Conservation (phyloP, 306 rosid species). For the Dicorynia guianensis region DNA sequence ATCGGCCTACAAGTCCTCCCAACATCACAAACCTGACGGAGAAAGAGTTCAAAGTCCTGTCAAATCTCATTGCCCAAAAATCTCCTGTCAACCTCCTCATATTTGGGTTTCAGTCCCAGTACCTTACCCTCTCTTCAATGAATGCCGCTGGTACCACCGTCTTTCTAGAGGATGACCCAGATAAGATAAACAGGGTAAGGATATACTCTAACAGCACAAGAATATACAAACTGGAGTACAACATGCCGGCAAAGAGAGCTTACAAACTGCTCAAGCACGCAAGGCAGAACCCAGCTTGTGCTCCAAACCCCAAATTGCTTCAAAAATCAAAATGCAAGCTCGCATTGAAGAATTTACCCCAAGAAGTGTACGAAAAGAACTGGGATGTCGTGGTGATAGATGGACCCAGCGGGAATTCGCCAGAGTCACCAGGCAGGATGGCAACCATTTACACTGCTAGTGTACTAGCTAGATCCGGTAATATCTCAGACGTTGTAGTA, state of each 20-base stretch:
- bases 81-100: constrained; percentile 89
- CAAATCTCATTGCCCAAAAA: constrained; percentile 62
- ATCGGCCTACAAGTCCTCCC: constrained; percentile 40
- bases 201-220: constrained; percentile 56
- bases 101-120: constrained; percentile 77
- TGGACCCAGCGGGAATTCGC: constrained; percentile 75
- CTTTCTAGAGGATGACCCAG: constrained; percentile 59
- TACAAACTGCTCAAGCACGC: constrained; percentile 73
- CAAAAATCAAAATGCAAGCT: constrained; percentile 76
- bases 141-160: constrained; percentile 75
- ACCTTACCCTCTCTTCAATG: constrained; percentile 67
- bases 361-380: constrained; percentile 63
- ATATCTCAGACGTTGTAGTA: constrained; percentile 66
- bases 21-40: constrained; percentile 48
- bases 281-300: constrained; percentile 66
- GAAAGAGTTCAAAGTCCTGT: constrained; percentile 74
- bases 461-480: constrained; percentile 74
- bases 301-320: constrained; percentile 52
- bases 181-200: constrained; percentile 45
- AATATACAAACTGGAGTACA: constrained; percentile 61
- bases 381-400: constrained; percentile 89
- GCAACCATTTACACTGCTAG: constrained; percentile 74
- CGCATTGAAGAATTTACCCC: constrained; percentile 74
- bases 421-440: constrained; percentile 89
- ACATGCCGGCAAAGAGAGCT: constrained; percentile 69